phyloP scores from a whole-genome alignment of 2,329 filamentous ascomycete species.

The Apiospora pterosperma region DNA sequence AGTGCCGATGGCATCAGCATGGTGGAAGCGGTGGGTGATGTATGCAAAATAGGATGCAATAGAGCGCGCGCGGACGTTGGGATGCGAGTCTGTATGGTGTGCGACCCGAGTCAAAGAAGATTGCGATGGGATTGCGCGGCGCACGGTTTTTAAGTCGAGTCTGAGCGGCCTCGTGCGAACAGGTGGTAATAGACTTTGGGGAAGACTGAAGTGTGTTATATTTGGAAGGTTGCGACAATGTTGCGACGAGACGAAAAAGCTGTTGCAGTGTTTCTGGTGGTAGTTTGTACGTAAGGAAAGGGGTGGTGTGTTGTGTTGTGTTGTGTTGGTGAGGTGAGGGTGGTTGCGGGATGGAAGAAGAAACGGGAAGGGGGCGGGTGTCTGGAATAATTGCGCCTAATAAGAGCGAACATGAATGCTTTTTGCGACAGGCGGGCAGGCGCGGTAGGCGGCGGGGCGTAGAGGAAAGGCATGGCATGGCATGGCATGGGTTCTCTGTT shows the following conservation, averaged over 20 bases:
- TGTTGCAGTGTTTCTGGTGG: not conserved
- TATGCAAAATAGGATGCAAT: not conserved
- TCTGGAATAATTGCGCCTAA: slow-evolving; percentile 14
- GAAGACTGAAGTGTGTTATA: not conserved
- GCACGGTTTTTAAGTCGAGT: not conserved
- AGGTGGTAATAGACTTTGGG: not conserved
- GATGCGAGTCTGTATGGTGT: not conserved
- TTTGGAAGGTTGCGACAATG: not conserved
- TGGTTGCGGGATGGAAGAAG: slow-evolving; percentile 10
- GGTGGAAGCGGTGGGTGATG: slow-evolving; percentile 13
- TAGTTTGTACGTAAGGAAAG: not conserved
- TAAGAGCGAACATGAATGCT: slow-evolving; percentile 6
- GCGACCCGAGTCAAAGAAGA: slow-evolving; percentile 5
- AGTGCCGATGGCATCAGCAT: slow-evolving; percentile 61
- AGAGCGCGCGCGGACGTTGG: not conserved
- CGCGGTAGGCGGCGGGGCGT: not conserved
- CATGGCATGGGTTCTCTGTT: not conserved
- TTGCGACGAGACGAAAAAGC: not conserved
- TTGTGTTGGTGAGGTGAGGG: slow-evolving; percentile 6
- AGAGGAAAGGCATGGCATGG: not conserved
- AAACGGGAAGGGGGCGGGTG: slow-evolving; percentile 8
- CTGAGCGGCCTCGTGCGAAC: not conserved
- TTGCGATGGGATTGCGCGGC: slow-evolving; percentile 3
- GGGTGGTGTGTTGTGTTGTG: not conserved
- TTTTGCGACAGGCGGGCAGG: not conserved